Percentiles rank a stretch among this genome's conserved stretches.
phyloP scores from a whole-genome alignment of 306 rosid genomes.

The apple (Malus domestica) region ASM211411v1 NC_041794.1:32502501-32503000 shows the following conservation, averaged over 20 bases:
- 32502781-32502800: not conserved
- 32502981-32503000: not conserved
- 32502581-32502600: not conserved
- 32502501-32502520: no score
- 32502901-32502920: no score
- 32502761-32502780: not conserved
- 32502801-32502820: not conserved
- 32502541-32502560: no score
- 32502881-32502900: not conserved
- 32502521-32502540: no score
- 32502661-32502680: not conserved
- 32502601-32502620: not conserved
- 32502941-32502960: not conserved
- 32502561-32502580: not conserved
- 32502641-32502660: not conserved
- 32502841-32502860: not conserved
- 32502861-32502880: not conserved
- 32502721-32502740: not conserved
- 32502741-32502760: not conserved
- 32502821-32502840: no score
- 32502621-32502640: no score
- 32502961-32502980: not conserved
- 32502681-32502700: not conserved
- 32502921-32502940: not conserved
- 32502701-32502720: no score